phyloP scores from a whole-genome alignment of 2,329 filamentous ascomycete genomes.

The Bisporella sp. region DNA sequence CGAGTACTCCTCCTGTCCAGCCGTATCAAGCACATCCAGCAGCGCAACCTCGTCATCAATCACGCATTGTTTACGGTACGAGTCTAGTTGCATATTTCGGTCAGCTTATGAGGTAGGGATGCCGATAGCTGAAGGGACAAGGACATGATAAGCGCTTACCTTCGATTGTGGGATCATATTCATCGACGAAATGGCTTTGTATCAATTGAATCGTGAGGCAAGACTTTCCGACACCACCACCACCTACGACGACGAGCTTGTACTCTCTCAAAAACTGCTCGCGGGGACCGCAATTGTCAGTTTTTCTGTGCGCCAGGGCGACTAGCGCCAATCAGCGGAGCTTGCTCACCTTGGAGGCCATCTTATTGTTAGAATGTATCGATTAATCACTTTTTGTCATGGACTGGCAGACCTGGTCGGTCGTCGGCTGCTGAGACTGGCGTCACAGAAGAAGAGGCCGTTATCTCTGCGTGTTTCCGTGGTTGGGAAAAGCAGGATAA shows the following conservation, averaged over 20 bases:
- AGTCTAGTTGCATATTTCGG: conserved; percentile 53
- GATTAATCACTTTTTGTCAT: conserved; percentile 15
- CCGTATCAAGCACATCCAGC: conserved; percentile 95
- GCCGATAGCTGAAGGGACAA: not conserved
- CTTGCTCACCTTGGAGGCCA: conserved; percentile 32
- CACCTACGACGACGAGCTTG: conserved; percentile 94
- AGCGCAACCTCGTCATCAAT: conserved; percentile 98
- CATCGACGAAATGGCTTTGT: conserved; percentile 96
- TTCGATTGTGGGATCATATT: conserved; percentile 99
- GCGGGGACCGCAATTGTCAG: not conserved
- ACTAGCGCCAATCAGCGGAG: not conserved
- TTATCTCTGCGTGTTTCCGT: too few relatives aligned
- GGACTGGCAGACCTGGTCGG: conserved; percentile 7
- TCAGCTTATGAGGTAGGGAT: conserved; percentile 1
- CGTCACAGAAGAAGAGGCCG: too few relatives aligned
- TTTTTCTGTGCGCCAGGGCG: not conserved
- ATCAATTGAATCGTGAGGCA: conserved; percentile 92
- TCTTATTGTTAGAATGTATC: conserved; percentile 15
- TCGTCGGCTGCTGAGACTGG: conserved; percentile 2
- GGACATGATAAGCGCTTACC: conserved; percentile 46
- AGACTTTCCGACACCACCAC: conserved; percentile 97
- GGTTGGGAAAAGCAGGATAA: not conserved
- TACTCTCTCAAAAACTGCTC: conserved; percentile 79
- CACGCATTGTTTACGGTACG: conserved; percentile 98
- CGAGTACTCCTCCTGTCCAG: conserved; percentile 97